Evolutionary conservation across 2,329 filamentous ascomycete species (phyloP).

Genomic region (Myrmaecium sp.): DNA sequence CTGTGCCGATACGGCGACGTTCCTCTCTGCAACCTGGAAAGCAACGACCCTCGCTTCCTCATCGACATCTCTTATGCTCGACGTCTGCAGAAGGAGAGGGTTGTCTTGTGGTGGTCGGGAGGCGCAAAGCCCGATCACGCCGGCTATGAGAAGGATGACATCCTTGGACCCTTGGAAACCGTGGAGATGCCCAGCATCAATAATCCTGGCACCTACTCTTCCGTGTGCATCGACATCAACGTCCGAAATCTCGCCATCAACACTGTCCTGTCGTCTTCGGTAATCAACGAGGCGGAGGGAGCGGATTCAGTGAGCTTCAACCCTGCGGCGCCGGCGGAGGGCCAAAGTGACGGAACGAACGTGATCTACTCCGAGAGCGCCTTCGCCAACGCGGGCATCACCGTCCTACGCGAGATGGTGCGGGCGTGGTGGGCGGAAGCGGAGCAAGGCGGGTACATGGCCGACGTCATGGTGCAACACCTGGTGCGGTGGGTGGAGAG

Average conservation of each 20-base stretch:
- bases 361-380: constrained; percentile 72
- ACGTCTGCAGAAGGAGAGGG: constrained; percentile 73
- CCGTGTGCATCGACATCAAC: constrained; percentile 89
- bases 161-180: constrained; percentile 64
- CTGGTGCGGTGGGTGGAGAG: constrained; percentile 94
- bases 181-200: constrained; percentile 90
- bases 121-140: constrained; percentile 83
- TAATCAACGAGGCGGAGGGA: constrained; percentile 92
- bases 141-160: constrained; percentile 85
- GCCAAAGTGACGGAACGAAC: constrained; percentile 44
- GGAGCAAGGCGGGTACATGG: constrained; percentile 78
- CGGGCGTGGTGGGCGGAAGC: constrained; percentile 97
- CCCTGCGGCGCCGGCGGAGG: constrained; percentile 46
- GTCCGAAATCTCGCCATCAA: constrained; percentile 94
- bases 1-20: constrained; percentile 86
- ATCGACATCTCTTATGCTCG: constrained; percentile 94
- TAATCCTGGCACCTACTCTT: constrained; percentile 82
- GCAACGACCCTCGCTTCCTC: constrained; percentile 81
- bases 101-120: constrained; percentile 93
- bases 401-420: constrained; percentile 92
- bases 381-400: constrained; percentile 80
- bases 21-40: constrained; percentile 86
- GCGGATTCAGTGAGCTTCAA: constrained; percentile 77
- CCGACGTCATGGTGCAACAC: constrained; percentile 93
- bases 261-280: constrained; percentile 86